These are phyloP conservation scores for Sugiyamaella grinbergsii DNA, from an alignment of 1,139 yeast genomes.

Conservation along the genomic window DNA sequence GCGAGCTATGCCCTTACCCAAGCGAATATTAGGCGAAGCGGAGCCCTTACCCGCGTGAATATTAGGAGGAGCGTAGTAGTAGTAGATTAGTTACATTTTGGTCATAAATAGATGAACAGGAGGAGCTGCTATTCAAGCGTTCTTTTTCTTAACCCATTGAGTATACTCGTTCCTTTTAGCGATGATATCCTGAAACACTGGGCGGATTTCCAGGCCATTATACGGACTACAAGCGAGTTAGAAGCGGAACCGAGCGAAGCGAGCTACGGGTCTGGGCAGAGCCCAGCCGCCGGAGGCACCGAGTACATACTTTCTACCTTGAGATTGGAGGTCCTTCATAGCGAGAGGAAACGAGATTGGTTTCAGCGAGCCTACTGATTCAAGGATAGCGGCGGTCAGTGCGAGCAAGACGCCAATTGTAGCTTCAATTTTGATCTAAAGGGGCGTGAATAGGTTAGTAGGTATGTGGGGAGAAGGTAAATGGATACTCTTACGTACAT, in stretches of 20 bases:
- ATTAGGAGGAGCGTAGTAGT: background rate
- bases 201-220: conserved; percentile 39
- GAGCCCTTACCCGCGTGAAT: background rate
- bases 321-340: conserved; percentile 33
- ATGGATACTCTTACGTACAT: conserved; percentile 33
- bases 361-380: conserved; percentile 31
- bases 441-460: conserved; percentile 10
- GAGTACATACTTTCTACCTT: conserved; percentile 33
- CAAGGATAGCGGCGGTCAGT: conserved; percentile 31
- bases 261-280: background rate
- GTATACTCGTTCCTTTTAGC: conserved; percentile 36
- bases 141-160: conserved; percentile 32
- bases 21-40: background rate
- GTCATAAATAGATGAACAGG: background rate
- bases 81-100: conserved; percentile 1
- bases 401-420: conserved; percentile 37
- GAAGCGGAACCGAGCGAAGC: conserved; percentile 12
- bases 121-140: background rate
- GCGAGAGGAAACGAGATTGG: conserved; percentile 39
- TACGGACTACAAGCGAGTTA: conserved; percentile 33
- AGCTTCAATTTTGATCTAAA: conserved; percentile 40
- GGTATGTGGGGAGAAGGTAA: conserved; percentile 21
- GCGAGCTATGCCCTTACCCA: no score
- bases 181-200: conserved; percentile 39
- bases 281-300: background rate